Conservation (phyloP, 139 green algal genomes). For the Chlamydomonas incerta region DNA sequence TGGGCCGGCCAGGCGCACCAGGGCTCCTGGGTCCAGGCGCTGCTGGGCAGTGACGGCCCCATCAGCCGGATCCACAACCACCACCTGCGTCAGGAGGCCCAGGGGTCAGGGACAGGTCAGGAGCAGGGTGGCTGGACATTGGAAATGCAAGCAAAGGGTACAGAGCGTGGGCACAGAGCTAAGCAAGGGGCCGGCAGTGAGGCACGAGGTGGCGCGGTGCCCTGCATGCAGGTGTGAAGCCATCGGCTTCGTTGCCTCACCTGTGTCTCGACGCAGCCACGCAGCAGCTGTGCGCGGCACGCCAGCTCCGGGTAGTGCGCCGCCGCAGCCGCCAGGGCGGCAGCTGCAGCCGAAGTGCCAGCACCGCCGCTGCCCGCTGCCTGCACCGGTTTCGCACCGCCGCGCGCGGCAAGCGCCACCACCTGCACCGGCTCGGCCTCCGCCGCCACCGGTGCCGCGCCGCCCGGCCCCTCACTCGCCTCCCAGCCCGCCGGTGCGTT, state of each 20-base stretch:
- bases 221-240: no score
- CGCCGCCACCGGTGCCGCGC: background rate
- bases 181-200: no score
- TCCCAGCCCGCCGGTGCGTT: no score
- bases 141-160: no score
- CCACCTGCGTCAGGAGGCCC: background rate
- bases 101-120: background rate
- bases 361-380: no score
- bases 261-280: background rate
- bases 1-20: background rate
- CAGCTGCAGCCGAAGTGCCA: background rate
- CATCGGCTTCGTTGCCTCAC: no score
- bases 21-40: background rate
- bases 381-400: background rate
- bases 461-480: background rate
- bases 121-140: no score
- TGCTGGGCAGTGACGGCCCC: background rate
- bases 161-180: no score
- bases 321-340: background rate
- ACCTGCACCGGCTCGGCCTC: background rate
- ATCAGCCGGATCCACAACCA: background rate
- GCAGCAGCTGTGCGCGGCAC: conserved; percentile 6
- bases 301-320: conserved; percentile 3
- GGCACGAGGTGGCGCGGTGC: no score
- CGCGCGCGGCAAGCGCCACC: background rate